Evolutionary conservation across 148 eudicot genomes (phyloP).

Genomic region (Beta vulgaris): DNA sequence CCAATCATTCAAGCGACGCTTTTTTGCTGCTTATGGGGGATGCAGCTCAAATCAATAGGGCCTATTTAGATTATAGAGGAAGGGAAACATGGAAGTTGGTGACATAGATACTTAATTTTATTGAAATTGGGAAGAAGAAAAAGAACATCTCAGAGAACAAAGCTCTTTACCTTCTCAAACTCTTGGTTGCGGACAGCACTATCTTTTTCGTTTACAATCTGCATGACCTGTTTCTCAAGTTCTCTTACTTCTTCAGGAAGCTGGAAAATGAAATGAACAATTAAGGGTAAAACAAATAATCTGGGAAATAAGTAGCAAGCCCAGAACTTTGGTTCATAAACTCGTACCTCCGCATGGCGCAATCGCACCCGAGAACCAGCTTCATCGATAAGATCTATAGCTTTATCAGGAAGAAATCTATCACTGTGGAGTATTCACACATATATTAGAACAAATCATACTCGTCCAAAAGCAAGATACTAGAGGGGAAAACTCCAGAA

Average conservation of each 20-base stretch:
- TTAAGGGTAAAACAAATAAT: neutral
- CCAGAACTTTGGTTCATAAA: constrained; percentile 7
- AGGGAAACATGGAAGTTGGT: neutral
- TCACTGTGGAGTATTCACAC: constrained; percentile 41
- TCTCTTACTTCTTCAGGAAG: constrained; percentile 79
- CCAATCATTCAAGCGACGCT: no score
- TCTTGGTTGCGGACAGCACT: constrained; percentile 71
- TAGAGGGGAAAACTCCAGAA: neutral
- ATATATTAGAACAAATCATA: constrained; percentile 1
- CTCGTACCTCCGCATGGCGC: constrained; percentile 65
- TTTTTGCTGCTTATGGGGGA: no score
- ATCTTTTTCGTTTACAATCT: constrained; percentile 70
- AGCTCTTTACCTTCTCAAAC: constrained; percentile 61
- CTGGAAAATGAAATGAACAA: constrained; percentile 30
- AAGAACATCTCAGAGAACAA: neutral
- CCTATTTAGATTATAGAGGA: neutral
- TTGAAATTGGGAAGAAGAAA: neutral
- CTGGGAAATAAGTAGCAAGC: neutral
- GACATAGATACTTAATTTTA: neutral
- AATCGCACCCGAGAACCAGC: constrained; percentile 80
- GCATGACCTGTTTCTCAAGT: constrained; percentile 70
- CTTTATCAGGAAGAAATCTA: constrained; percentile 83
- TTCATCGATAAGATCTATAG: constrained; percentile 83
- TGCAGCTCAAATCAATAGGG: no score
- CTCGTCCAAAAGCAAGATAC: neutral